Conservation (phyloP, 805 yeast species). For the Kregervanrija delftensis region DNA sequence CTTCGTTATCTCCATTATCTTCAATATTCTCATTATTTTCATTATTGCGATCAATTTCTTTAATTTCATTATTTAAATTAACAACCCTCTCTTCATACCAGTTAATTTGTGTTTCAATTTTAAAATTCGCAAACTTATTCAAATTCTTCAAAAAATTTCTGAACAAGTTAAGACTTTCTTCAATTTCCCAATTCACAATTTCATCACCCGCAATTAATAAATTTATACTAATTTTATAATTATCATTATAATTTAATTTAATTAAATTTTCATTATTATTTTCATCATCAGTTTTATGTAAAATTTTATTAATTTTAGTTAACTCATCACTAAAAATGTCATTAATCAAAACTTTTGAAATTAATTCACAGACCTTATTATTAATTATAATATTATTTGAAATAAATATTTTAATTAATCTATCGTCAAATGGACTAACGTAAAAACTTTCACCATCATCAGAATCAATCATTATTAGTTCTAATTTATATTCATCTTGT, state of each 20-base stretch:
- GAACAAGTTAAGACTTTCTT: slow-evolving; percentile 43
- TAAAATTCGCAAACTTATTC: slow-evolving; percentile 55
- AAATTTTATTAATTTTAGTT: slow-evolving; percentile 7
- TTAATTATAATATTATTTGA: slow-evolving; percentile 21
- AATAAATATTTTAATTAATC: slow-evolving; percentile 26
- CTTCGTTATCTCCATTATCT: slow-evolving; percentile 21
- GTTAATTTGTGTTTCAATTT: slow-evolving; percentile 73
- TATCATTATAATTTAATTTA: slow-evolving; percentile 53
- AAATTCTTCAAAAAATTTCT: slow-evolving; percentile 47
- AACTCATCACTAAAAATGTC: slow-evolving; percentile 36
- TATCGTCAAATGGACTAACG: slow-evolving; percentile 34
- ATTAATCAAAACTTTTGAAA: slow-evolving; percentile 31
- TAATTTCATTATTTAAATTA: slow-evolving; percentile 17
- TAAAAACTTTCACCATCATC: slow-evolving; percentile 17
- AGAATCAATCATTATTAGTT: slow-evolving; percentile 22
- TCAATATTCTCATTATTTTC: slow-evolving; percentile 16
- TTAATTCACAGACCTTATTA: slow-evolving; percentile 29
- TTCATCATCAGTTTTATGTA: slow-evolving; percentile 15
- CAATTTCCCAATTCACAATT: slow-evolving; percentile 71
- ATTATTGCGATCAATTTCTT: slow-evolving; percentile 18
- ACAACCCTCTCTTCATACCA: slow-evolving; percentile 45
- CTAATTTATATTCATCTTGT: slow-evolving; percentile 19
- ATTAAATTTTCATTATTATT: slow-evolving; percentile 23
- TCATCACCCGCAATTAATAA: slow-evolving; percentile 64
- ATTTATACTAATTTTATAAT: slow-evolving; percentile 70